phyloP scores from a whole-genome alignment of 768 basidiomycete species.

The Boletus edulis region DNA sequence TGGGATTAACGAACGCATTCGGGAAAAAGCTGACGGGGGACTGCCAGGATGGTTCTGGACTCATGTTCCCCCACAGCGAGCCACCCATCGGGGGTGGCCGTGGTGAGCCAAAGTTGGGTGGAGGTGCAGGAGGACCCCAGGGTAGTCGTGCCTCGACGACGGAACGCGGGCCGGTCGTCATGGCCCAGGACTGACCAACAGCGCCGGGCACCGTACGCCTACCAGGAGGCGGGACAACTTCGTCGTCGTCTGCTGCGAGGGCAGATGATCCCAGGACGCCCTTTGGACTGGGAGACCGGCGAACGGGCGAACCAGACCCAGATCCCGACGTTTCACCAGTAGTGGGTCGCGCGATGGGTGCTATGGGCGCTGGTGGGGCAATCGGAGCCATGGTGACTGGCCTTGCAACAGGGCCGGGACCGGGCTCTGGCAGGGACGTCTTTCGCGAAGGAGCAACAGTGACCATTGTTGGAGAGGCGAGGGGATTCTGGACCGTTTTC shows the following conservation, averaged over 20 bases:
- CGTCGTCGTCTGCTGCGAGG: slow-evolving; percentile 76
- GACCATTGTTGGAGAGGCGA: slow-evolving; percentile 39
- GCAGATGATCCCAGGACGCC: slow-evolving; percentile 75
- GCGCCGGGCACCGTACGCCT: slow-evolving; percentile 40
- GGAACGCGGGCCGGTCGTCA: slow-evolving; percentile 43
- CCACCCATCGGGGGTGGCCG: slow-evolving; percentile 35
- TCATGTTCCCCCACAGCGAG: slow-evolving; percentile 42
- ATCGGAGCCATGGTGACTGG: slow-evolving; percentile 30
- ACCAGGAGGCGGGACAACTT: slow-evolving; percentile 58
- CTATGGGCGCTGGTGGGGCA: slow-evolving; percentile 57
- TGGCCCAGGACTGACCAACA: slow-evolving; percentile 50
- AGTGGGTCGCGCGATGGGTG: slow-evolving; percentile 56
- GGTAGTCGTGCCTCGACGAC: slow-evolving; percentile 41
- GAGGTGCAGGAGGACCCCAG: slow-evolving; percentile 42
- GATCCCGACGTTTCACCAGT: slow-evolving; percentile 46
- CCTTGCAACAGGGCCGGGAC: slow-evolving; percentile 60
- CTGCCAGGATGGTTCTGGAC: slow-evolving; percentile 49
- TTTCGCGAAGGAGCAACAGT: slow-evolving; percentile 50
- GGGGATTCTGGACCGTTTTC: slow-evolving; percentile 33
- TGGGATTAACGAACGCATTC: slow-evolving; percentile 45
- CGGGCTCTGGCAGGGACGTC: slow-evolving; percentile 40
- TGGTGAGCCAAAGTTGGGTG: slow-evolving; percentile 34
- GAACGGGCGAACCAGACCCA: slow-evolving; percentile 57
- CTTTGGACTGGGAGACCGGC: slow-evolving; percentile 56
- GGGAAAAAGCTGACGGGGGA: slow-evolving; percentile 45